Conservation (phyloP, 2,329 filamentous ascomycete genomes). For the Paracoccidioides lutzii region DNA sequence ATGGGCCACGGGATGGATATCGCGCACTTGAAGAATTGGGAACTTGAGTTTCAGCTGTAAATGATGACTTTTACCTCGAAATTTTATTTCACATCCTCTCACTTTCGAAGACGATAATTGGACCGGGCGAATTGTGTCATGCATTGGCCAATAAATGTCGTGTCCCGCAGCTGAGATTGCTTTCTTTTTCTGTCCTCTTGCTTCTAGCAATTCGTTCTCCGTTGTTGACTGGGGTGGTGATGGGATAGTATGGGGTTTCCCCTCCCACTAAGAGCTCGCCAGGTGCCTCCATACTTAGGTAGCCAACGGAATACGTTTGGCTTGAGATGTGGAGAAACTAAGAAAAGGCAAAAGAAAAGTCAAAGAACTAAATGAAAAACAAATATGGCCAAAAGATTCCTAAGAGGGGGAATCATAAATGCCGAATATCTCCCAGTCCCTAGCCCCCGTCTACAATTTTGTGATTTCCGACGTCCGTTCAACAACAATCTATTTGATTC, state of each 20-base stretch:
- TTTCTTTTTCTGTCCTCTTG: background rate
- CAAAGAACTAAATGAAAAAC: background rate
- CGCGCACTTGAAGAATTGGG: background rate
- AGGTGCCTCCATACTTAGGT: too few species aligned
- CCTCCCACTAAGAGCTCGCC: background rate
- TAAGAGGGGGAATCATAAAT: background rate
- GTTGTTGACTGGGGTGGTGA: background rate
- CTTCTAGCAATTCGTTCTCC: background rate
- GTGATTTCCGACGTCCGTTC: too few species aligned
- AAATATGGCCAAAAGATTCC: background rate
- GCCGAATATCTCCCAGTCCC: background rate
- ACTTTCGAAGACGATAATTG: background rate
- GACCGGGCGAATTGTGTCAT: background rate
- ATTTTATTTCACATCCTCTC: background rate
- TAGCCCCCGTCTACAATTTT: too few species aligned
- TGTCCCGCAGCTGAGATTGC: background rate
- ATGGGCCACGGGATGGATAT: background rate
- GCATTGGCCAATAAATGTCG: background rate
- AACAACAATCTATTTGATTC: background rate
- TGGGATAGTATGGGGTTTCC: background rate
- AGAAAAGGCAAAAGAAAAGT: background rate
- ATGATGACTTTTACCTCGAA: background rate
- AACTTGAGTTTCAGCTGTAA: background rate
- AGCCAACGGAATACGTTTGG: background rate
- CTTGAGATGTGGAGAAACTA: background rate